Percentiles rank a stretch among this genome's conserved stretches.
These are phyloP conservation scores for Samsoniella hepiali DNA, from an alignment of 2,329 filamentous ascomycete species.

Conservation along the genomic window DNA sequence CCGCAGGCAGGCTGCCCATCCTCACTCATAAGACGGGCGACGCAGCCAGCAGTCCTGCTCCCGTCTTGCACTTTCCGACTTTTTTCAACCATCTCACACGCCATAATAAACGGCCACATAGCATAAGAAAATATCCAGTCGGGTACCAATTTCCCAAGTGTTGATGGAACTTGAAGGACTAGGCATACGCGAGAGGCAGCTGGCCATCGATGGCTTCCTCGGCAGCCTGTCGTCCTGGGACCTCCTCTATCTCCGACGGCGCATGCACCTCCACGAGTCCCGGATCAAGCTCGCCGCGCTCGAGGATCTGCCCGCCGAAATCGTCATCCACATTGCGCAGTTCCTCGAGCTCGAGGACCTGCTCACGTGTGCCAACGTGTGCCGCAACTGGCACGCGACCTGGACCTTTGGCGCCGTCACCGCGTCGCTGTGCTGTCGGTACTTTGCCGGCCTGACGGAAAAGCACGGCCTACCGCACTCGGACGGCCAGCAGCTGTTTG, in stretches of 20 bases:
- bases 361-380: conserved; percentile 27
- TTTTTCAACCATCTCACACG: background rate
- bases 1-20: background rate
- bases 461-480: conserved; percentile 13
- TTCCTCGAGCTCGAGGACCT: conserved; percentile 28
- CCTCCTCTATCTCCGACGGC: conserved; percentile 26
- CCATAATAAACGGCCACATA: background rate
- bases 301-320: conserved; percentile 28
- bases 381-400: conserved; percentile 25
- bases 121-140: background rate
- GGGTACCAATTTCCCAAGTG: background rate
- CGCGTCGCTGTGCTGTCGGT: conserved; percentile 23
- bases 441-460: conserved; percentile 30
- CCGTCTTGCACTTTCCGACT: background rate
- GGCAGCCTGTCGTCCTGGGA: conserved; percentile 28
- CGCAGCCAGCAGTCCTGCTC: background rate
- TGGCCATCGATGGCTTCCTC: conserved; percentile 27
- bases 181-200: conserved; percentile 10
- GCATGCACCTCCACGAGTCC: conserved; percentile 17
- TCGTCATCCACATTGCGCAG: conserved; percentile 26
- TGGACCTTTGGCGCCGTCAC: conserved; percentile 28
- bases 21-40: background rate
- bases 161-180: conserved; percentile 8
- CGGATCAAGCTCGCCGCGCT: conserved; percentile 25
- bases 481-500: conserved; percentile 6